phyloP scores from a whole-genome alignment of 495 filamentous ascomycete genomes.

The Lasiosphaeriaceae sp. region DNA sequence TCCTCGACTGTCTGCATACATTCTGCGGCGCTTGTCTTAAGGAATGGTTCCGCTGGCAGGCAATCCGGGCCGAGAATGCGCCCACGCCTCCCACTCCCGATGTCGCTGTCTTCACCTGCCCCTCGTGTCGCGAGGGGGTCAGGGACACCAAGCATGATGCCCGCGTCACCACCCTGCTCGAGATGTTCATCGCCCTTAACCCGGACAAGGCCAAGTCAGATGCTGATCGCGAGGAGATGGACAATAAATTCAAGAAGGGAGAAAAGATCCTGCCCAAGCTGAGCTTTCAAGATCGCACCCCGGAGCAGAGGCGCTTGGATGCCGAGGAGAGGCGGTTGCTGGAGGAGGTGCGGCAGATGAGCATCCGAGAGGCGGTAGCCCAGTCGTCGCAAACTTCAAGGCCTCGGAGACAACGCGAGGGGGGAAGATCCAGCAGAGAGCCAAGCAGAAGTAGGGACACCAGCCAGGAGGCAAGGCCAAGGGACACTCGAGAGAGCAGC shows the following conservation, averaged over 20 bases:
- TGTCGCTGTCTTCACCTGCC: slow-evolving; percentile 71
- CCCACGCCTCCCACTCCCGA: slow-evolving; percentile 40
- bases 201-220: slow-evolving; percentile 63
- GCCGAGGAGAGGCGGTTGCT: slow-evolving; percentile 67
- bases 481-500: slow-evolving; percentile 18
- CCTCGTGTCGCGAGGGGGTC: slow-evolving; percentile 83
- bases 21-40: slow-evolving; percentile 94
- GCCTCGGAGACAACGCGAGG: slow-evolving; percentile 30
- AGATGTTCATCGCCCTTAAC: slow-evolving; percentile 72
- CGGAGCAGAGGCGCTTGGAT: slow-evolving; percentile 47
- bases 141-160: slow-evolving; percentile 81
- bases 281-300: slow-evolving; percentile 33
- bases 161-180: slow-evolving; percentile 74
- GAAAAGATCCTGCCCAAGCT: slow-evolving; percentile 67
- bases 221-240: slow-evolving; percentile 68
- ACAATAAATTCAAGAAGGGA: slow-evolving; percentile 67
- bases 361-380: slow-evolving; percentile 57
- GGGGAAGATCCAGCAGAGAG: not conserved
- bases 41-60: slow-evolving; percentile 79
- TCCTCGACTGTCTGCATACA: slow-evolving; percentile 95
- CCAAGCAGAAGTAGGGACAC: slow-evolving; percentile 1
- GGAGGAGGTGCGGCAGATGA: slow-evolving; percentile 65
- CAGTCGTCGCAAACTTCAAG: not conserved
- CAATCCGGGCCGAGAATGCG: slow-evolving; percentile 41
- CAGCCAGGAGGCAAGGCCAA: slow-evolving; percentile 14